These are phyloP conservation scores for Aspergillus taichungensis DNA, from an alignment of 495 filamentous ascomycete species.

Conservation along the genomic window DNA sequence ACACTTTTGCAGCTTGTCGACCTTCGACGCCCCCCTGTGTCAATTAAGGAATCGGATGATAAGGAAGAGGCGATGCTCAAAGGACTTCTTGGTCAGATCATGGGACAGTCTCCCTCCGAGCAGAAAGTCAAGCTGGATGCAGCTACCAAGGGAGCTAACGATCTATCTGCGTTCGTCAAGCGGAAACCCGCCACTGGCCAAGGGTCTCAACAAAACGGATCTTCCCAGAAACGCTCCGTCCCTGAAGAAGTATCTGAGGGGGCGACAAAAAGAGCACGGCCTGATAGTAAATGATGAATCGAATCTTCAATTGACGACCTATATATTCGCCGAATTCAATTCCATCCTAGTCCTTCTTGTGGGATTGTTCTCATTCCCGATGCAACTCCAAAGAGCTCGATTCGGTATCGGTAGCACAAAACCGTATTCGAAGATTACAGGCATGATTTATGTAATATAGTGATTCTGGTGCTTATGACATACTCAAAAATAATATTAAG, in stretches of 20 bases:
- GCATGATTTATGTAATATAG: too few relatives aligned
- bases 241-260: constrained; percentile 15
- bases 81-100: constrained; percentile 64
- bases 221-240: constrained; percentile 22
- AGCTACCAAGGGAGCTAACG: constrained; percentile 70
- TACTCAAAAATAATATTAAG: too few relatives aligned
- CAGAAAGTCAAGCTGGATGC: constrained; percentile 63
- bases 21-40: constrained; percentile 60
- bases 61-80: constrained; percentile 42
- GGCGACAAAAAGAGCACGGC: constrained; percentile 24
- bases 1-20: constrained; percentile 54
- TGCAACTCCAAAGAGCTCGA: too few relatives aligned
- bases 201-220: constrained; percentile 4
- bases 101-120: constrained; percentile 55
- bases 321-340: too few relatives aligned
- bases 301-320: not conserved
- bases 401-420: too few relatives aligned
- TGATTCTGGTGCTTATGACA: too few relatives aligned
- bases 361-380: too few relatives aligned
- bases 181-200: constrained; percentile 46
- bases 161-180: constrained; percentile 74
- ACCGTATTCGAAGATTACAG: too few relatives aligned
- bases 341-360: too few relatives aligned
- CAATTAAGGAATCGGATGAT: constrained; percentile 44
- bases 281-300: constrained; percentile 6